phyloP scores from a whole-genome alignment of 345 rosid genomes.

The Heritiera fomes region DNA sequence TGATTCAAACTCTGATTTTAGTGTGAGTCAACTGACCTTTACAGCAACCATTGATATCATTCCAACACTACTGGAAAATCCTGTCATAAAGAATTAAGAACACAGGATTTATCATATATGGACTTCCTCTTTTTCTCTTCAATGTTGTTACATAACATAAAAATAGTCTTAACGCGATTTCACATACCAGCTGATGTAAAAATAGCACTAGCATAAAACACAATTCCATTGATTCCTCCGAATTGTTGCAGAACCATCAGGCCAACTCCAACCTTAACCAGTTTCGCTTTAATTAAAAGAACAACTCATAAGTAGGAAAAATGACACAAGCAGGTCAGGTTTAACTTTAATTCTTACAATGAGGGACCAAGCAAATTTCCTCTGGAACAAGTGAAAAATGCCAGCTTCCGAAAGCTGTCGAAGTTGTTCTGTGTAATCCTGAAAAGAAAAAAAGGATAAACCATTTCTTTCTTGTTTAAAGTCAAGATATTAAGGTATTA shows the following conservation, averaged over 20 bases:
- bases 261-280: constrained; percentile 62
- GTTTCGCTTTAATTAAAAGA: neutral
- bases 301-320: neutral
- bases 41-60: constrained; percentile 67
- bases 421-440: constrained; percentile 50
- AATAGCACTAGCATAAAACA: constrained; percentile 56
- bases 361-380: constrained; percentile 43
- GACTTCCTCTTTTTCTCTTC: neutral
- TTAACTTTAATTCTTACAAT: constrained; percentile 29
- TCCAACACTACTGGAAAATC: constrained; percentile 72
- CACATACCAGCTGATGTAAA: constrained; percentile 53
- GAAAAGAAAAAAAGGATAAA: neutral
- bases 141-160: neutral
- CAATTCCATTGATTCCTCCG: constrained; percentile 64
- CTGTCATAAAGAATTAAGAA: constrained; percentile 33
- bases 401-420: constrained; percentile 40
- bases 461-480: no score
- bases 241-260: constrained; percentile 82
- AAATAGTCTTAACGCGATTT: neutral
- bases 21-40: constrained; percentile 51
- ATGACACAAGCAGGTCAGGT: neutral
- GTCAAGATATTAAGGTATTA: no score
- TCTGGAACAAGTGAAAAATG: constrained; percentile 38
- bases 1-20: neutral
- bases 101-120: neutral